phyloP scores from a whole-genome alignment of 768 basidiomycete genomes.

The Podaxis sp. region DNA sequence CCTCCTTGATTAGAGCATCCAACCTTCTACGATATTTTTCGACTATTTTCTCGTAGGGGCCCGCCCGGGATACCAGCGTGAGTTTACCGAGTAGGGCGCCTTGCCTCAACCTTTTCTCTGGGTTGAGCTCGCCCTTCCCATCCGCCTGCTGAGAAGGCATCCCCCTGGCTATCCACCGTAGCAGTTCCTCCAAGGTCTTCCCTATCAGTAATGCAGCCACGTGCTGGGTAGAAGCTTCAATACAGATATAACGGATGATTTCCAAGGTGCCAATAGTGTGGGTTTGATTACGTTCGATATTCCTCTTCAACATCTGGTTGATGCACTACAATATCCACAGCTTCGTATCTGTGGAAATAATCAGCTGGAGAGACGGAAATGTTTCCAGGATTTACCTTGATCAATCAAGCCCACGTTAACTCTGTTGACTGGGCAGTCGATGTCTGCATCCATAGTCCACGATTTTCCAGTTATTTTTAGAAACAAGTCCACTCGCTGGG shows the following conservation, averaged over 20 bases:
- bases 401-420: not conserved
- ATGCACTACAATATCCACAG: not conserved
- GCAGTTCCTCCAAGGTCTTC: too few species aligned
- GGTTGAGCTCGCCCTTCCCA: too few species aligned
- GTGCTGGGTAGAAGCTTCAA: too few species aligned
- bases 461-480: not conserved
- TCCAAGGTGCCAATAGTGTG: not conserved
- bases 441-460: not conserved
- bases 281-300: not conserved
- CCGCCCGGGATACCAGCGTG: not conserved
- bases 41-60: too few species aligned
- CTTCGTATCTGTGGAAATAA: not conserved
- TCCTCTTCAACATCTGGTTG: not conserved
- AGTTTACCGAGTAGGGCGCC: not conserved
- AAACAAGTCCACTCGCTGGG: not conserved
- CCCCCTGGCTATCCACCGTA: too few species aligned
- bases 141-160: too few species aligned
- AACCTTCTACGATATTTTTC: too few species aligned
- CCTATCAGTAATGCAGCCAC: too few species aligned
- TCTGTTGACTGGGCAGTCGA: not conserved
- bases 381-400: not conserved
- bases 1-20: too few species aligned
- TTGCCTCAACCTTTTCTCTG: not conserved
- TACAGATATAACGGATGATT: not conserved
- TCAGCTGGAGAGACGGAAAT: not conserved